Percentiles rank a stretch among this genome's conserved stretches.
These are phyloP conservation scores for Coemansia sp. DNA, from an alignment of 192 early-diverging fungal genomes.

Conservation along the genomic window DNA sequence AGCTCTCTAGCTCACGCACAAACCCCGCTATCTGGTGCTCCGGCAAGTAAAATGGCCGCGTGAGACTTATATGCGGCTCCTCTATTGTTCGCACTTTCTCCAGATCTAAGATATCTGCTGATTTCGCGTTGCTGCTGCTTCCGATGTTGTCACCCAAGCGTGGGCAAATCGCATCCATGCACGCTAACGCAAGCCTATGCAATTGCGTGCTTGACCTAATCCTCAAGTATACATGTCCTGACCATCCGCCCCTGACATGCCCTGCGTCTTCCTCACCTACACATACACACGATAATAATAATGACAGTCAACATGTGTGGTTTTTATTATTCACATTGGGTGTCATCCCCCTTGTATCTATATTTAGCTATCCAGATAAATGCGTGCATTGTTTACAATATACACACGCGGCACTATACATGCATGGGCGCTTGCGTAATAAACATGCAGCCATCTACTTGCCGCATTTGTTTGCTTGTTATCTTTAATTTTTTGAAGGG, in stretches of 20 bases:
- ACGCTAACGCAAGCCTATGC: constrained; percentile 10
- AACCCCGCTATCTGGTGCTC: constrained; percentile 48
- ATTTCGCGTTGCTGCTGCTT: not conserved
- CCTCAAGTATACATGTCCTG: constrained; percentile 37
- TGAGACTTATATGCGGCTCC: constrained; percentile 46
- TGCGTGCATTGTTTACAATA: constrained; percentile 9
- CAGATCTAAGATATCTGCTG: not conserved
- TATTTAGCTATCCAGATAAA: not conserved
- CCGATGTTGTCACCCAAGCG: constrained; percentile 1
- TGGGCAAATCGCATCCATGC: constrained; percentile 29
- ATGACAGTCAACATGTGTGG: not conserved
- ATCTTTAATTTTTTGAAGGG: not conserved
- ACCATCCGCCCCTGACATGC: constrained; percentile 50
- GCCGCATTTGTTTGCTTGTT: constrained; percentile 19
- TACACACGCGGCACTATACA: not conserved
- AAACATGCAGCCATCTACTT: not conserved
- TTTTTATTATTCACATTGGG: not conserved
- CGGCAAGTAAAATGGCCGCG: constrained; percentile 46
- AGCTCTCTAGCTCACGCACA: constrained; percentile 29
- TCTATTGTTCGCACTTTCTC: not conserved
- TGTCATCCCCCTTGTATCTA: not conserved
- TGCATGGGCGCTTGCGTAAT: not conserved
- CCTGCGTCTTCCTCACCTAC: constrained; percentile 22
- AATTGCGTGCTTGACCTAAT: constrained; percentile 16
- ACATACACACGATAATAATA: not conserved